Base-by-base conservation (phyloP, 805 yeast species). In the Isabelozyma rhagii region DNA sequence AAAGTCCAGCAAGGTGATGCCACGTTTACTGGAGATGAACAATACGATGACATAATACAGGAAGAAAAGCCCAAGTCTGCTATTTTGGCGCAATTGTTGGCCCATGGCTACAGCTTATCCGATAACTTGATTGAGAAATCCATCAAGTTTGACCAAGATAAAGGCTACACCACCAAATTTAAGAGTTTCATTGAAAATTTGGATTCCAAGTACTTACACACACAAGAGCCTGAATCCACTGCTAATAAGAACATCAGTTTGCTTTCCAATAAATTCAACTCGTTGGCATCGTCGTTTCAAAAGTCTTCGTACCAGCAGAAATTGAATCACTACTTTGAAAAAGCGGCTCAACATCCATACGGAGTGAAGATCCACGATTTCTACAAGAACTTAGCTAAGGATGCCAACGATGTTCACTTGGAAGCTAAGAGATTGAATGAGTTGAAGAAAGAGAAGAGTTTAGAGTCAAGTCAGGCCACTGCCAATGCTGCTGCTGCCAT, bases 11-110 rank as follows among this genome's bases (percentile, higher is more conserved):
- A 52, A 21, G 49, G 48, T 17, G 48, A 47, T 9, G 44, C 52
- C 8, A 53, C 55, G 10, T 44, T 36, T 29, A 67, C 71, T 4
- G 73, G 71, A 9, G 74, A 69, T 47, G 54, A 49, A 8, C 46
- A 54, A 10, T 66, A 66, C 45, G 76, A 70, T 46, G 89, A 85
- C 56, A 79, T 86, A 47, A 66, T 75, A 5, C 96, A 87, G 68
- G 96, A 88, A 60, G 81, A 80, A 52, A 87, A 87, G 71, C 96
- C 96, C 49, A 85, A 85, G 61, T 67, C 83, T 49, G 82, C 89
- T 15, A 82, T 88, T 51, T 71, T 87, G 69, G 93, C 94, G 1
- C 93, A 87, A 66, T 79, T 85, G 58, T 72, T 87, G 51, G 76
- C 89, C 31, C 79, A 82, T n/a, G 96, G 96, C 4, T 87, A 88